A percentile compares a stretch with the other conserved stretches of the same genome.
Conservation (phyloP, 2,329 filamentous ascomycete species). For the Ophiostoma montium region DNA sequence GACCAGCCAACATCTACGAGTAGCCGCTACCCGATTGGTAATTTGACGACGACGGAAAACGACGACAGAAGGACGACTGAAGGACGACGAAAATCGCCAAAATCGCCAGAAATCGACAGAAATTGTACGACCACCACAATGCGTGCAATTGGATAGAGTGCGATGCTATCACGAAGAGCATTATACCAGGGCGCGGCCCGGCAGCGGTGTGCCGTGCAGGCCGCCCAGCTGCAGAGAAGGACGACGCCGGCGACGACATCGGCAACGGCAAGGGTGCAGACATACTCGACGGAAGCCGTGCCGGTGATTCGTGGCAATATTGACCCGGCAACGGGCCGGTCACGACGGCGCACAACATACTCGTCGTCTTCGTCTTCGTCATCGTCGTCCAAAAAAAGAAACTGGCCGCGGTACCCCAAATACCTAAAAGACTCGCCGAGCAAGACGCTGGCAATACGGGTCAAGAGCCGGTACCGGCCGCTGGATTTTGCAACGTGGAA, state of each 20-base stretch:
- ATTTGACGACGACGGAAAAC: neutral
- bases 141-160: neutral
- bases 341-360: neutral
- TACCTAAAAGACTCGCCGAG: constrained; percentile 13
- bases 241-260: neutral
- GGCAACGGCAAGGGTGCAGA: neutral
- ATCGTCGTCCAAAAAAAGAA: neutral
- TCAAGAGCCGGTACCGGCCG: constrained; percentile 7
- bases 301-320: constrained; percentile 2
- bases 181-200: constrained; percentile 11
- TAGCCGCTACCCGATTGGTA: neutral
- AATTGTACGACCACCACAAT: too few species aligned
- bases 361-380: neutral
- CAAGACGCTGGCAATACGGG: constrained; percentile 10
- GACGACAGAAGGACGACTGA: too few species aligned
- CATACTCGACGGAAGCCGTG: neutral
- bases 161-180: constrained; percentile 9
- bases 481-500: constrained; percentile 11
- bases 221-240: neutral
- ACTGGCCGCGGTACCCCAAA: constrained; percentile 6
- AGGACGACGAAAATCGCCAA: too few species aligned
- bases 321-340: neutral
- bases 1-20: neutral
- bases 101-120: too few species aligned
- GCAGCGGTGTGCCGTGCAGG: neutral